phyloP scores from a whole-genome alignment of 2,329 filamentous ascomycete genomes.

The Colletotrichum lupini region DNA sequence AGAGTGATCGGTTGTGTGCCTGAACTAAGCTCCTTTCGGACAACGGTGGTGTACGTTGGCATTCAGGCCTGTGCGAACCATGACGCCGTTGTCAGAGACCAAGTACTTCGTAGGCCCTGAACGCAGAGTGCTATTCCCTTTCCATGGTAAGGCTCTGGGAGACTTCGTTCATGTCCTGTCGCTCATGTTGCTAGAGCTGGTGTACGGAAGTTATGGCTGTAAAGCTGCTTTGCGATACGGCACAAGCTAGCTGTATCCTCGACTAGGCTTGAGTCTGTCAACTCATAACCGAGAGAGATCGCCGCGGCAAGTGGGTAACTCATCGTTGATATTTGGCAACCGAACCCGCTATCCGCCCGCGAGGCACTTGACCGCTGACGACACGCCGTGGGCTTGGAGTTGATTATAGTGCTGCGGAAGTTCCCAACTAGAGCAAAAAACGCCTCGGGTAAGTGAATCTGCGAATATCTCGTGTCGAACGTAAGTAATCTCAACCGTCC shows the following conservation, averaged over 20 bases:
- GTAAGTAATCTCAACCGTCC: neutral
- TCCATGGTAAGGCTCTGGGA: neutral
- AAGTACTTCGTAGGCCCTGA: neutral
- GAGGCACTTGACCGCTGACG: neutral
- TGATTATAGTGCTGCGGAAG: neutral
- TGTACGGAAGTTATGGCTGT: neutral
- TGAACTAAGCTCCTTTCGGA: conserved; percentile 26
- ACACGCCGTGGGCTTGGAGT: neutral
- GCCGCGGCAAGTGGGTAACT: neutral
- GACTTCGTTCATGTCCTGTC: no score
- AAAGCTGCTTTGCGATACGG: neutral
- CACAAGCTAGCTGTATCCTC: neutral
- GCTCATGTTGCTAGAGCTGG: no score
- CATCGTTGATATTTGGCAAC: neutral
- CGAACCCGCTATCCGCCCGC: neutral
- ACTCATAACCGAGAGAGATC: neutral
- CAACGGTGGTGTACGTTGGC: neutral
- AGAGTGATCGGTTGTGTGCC: conserved; percentile 34
- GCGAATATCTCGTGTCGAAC: neutral
- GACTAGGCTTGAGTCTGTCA: neutral
- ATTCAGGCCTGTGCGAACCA: conserved; percentile 21
- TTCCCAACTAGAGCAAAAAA: neutral
- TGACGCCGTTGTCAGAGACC: neutral
- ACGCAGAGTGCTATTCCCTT: neutral
- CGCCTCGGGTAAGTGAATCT: neutral